phyloP scores from a whole-genome alignment of 2,329 filamentous ascomycete genomes.

The Alternaria novae-zelandiae region DNA sequence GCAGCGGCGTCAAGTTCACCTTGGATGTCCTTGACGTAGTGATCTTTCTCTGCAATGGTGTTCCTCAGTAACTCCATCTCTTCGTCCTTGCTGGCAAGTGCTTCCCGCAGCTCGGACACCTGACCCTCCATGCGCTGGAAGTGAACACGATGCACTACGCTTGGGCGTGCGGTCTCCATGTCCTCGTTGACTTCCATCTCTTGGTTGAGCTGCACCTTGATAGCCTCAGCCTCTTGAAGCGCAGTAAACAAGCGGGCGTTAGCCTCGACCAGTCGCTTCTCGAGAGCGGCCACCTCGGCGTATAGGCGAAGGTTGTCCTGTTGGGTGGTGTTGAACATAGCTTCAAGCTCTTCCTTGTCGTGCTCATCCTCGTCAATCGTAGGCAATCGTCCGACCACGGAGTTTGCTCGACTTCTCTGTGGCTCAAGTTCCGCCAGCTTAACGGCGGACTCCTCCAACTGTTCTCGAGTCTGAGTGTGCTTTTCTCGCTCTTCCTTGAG shows the following conservation, averaged over 20 bases:
- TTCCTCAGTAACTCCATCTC: conserved; percentile 28
- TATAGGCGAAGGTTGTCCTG: conserved; percentile 43
- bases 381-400: conserved; percentile 25
- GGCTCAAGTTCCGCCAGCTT: conserved; percentile 26
- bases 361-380: conserved; percentile 41
- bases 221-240: conserved; percentile 29
- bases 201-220: conserved; percentile 33
- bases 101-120: conserved; percentile 32
- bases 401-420: conserved; percentile 8
- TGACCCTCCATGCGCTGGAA: conserved; percentile 44
- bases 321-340: conserved; percentile 45
- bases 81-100: conserved; percentile 26
- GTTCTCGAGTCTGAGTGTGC: conserved; percentile 35
- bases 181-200: conserved; percentile 39
- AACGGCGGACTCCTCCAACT: conserved; percentile 28
- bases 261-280: conserved; percentile 39
- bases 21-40: conserved; percentile 24
- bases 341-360: conserved; percentile 42
- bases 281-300: conserved; percentile 33
- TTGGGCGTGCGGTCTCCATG: conserved; percentile 39
- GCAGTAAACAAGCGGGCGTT: conserved; percentile 35
- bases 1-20: conserved; percentile 25
- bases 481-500: conserved; percentile 36
- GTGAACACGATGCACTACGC: conserved; percentile 41
- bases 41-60: conserved; percentile 23